Conservation (phyloP, 2,329 filamentous ascomycete species). For the Arthrobotrys musiformis region DNA sequence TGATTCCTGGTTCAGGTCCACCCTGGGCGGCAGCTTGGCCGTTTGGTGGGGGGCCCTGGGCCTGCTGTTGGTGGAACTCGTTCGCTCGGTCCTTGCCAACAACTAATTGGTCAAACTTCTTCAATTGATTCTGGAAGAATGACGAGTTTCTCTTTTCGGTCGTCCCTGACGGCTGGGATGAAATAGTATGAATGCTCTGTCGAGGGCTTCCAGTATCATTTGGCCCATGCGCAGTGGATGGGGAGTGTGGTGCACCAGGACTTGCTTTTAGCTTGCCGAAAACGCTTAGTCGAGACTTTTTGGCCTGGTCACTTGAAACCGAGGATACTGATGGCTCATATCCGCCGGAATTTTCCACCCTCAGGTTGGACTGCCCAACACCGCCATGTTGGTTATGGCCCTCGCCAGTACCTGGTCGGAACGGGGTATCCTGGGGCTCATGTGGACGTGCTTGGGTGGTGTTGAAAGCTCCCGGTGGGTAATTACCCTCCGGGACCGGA, state of each 20-base stretch:
- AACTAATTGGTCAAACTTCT: slow-evolving; percentile 48
- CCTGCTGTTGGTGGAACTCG: slow-evolving; percentile 37
- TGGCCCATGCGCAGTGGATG: not conserved
- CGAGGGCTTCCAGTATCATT: slow-evolving; percentile 39
- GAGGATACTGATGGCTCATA: slow-evolving; percentile 49
- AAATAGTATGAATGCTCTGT: slow-evolving; percentile 43
- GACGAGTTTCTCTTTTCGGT: slow-evolving; percentile 43
- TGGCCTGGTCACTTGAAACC: slow-evolving; percentile 38
- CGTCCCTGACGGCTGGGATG: slow-evolving; percentile 34
- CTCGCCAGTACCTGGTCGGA: slow-evolving; percentile 1
- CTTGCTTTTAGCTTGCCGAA: slow-evolving; percentile 26
- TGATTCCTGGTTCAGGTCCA: slow-evolving; percentile 33
- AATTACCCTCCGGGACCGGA: slow-evolving; percentile 32
- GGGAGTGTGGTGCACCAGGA: slow-evolving; percentile 6
- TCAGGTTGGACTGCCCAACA: slow-evolving; percentile 20
- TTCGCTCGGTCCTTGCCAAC: slow-evolving; percentile 48
- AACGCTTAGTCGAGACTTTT: slow-evolving; percentile 47
- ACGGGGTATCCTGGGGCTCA: slow-evolving; percentile 17
- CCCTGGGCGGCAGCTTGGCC: slow-evolving; percentile 9
- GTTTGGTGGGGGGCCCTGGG: slow-evolving; percentile 9
- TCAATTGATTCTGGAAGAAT: slow-evolving; percentile 37
- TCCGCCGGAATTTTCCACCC: slow-evolving; percentile 28
- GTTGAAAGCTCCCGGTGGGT: slow-evolving; percentile 19
- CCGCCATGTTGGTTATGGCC: slow-evolving; percentile 23
- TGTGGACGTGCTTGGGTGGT: slow-evolving; percentile 19